Evolutionary conservation across 2,329 filamentous ascomycete species (phyloP), one percentile per base, ranked within the genome.

Genomic region (Westerdykella sp.): DNA sequence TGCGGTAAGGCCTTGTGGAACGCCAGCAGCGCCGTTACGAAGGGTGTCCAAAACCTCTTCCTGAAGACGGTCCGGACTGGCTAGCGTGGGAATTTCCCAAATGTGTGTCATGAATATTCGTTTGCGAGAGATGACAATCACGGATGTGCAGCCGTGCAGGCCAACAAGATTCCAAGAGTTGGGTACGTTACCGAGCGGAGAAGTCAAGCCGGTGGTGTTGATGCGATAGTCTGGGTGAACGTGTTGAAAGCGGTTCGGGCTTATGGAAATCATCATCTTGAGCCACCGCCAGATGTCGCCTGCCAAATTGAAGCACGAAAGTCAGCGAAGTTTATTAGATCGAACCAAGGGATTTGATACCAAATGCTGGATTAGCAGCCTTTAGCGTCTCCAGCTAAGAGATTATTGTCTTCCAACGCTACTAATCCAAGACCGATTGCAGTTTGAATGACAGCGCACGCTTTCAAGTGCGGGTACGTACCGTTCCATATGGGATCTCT

Each of bases 91-190:
- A 4, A n/a, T 13, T 37, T 47, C 44, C 37, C 37, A 47, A 21
- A 47, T 41, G 30, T 47, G 44, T 15, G 41, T 18, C 44, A 47
- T 47, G 22, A 35, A 47, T 14, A 47, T 44, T 18, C 44, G 30
- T 16, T 47, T 47, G 11, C 41, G 41, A 34, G 44, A 47, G 11
- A 47, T 21, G 9, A 47, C 41, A 41, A 47, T 34, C 2, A 47
- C 41, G 21, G 37, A 28, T 10, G 41, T 44, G 23, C 44, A 47
- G 10, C 44, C 44, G 30, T 40, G 37, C 18, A 47, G 16, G 18
- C 10, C 10, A 10, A 25, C 10, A 25, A 25, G 23, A 25, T 10
- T 25, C 23, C 44, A 46, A 25, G 14, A 37, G n/a, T 39, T 28
- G 4, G 15, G 22, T 14, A 13, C 2, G n/a, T 39, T 28, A 11